A percentile compares a stretch with the other conserved stretches of the same genome.
Conservation (phyloP, 768 basidiomycete species). For the Fomitopsis serialis region DNA sequence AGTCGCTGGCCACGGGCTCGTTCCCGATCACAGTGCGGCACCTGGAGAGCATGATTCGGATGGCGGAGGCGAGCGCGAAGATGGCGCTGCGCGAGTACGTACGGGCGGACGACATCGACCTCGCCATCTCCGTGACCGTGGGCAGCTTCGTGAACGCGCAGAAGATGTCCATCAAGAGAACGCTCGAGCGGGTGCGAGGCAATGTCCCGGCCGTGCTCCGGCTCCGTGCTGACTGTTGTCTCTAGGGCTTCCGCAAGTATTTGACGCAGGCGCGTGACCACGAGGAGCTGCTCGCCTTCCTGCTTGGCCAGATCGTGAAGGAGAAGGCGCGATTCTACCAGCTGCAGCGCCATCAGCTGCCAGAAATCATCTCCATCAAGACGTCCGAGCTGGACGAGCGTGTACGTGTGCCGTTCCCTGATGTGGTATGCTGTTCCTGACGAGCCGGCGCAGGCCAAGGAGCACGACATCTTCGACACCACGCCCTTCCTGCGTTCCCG, state of each 20-base stretch:
- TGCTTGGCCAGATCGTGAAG: slow-evolving; percentile 91
- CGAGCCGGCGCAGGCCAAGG: slow-evolving; percentile 65
- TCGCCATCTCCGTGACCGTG: slow-evolving; percentile 94
- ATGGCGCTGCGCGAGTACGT: slow-evolving; percentile 98
- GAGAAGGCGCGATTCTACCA: slow-evolving; percentile 86
- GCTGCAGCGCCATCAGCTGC: slow-evolving; percentile 70
- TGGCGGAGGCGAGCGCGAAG: slow-evolving; percentile 97
- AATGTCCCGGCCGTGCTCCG: not conserved
- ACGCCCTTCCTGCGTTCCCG: slow-evolving; percentile 80
- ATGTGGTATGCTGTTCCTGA: not conserved
- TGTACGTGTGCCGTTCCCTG: slow-evolving; percentile 39
- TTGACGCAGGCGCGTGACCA: slow-evolving; percentile 93
- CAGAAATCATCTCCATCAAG: slow-evolving; percentile 71
- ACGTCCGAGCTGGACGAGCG: slow-evolving; percentile 81
- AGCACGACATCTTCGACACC: slow-evolving; percentile 93
- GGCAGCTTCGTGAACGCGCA: slow-evolving; percentile 95
- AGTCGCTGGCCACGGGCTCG: slow-evolving; percentile 96
- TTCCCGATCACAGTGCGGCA: slow-evolving; percentile 98
- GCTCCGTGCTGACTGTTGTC: not conserved
- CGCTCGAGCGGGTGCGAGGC: slow-evolving; percentile 78
- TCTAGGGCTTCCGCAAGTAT: slow-evolving; percentile 93
- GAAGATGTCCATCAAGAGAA: slow-evolving; percentile 98
- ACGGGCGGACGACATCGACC: slow-evolving; percentile 90
- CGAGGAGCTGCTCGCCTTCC: slow-evolving; percentile 91
- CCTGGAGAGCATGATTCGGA: slow-evolving; percentile 97